phyloP scores from a whole-genome alignment of 441 rosid genomes.

The Iberis amara region DNA sequence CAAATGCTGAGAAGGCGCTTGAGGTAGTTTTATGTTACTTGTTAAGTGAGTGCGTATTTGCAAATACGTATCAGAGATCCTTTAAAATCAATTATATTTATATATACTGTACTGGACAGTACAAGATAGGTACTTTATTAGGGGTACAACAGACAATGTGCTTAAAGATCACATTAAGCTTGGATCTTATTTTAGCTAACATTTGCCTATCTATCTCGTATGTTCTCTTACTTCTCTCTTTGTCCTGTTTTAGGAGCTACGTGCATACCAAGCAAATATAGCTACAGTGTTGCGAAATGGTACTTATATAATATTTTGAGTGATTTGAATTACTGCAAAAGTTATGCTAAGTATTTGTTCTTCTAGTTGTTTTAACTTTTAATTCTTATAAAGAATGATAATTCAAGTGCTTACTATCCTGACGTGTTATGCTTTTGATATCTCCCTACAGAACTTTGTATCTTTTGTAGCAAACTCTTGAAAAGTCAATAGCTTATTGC shows the following conservation, averaged over 20 bases:
- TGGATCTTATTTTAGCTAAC: slow-evolving; percentile 10
- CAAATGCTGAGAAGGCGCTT: slow-evolving; percentile 98
- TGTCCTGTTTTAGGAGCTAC: slow-evolving; percentile 62
- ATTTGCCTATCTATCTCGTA: slow-evolving; percentile 9
- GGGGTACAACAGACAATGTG: slow-evolving; percentile 3
- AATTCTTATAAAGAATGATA: not conserved
- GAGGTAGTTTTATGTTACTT: slow-evolving; percentile 49
- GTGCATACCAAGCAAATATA: slow-evolving; percentile 97
- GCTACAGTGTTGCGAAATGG: slow-evolving; percentile 94
- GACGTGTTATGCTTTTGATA: slow-evolving; percentile 3
- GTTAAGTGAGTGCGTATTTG: slow-evolving; percentile 1
- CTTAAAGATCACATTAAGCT: slow-evolving; percentile 2
- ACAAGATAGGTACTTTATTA: slow-evolving; percentile 7
- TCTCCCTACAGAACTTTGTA: slow-evolving; percentile 11
- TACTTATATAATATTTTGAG: slow-evolving; percentile 25
- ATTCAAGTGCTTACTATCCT: not conserved
- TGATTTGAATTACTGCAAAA: slow-evolving; percentile 1
- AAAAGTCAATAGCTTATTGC: slow-evolving; percentile 9
- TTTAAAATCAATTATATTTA: not conserved
- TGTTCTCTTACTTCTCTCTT: slow-evolving; percentile 10
- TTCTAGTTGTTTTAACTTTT: slow-evolving; percentile 1
- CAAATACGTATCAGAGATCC: slow-evolving; percentile 5
- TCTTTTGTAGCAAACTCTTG: slow-evolving; percentile 9
- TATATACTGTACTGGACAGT: slow-evolving; percentile 5
- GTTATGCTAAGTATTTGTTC: not conserved